Conservation (phyloP, 306 rosid species). For the Corylus heterophylla region DNA sequence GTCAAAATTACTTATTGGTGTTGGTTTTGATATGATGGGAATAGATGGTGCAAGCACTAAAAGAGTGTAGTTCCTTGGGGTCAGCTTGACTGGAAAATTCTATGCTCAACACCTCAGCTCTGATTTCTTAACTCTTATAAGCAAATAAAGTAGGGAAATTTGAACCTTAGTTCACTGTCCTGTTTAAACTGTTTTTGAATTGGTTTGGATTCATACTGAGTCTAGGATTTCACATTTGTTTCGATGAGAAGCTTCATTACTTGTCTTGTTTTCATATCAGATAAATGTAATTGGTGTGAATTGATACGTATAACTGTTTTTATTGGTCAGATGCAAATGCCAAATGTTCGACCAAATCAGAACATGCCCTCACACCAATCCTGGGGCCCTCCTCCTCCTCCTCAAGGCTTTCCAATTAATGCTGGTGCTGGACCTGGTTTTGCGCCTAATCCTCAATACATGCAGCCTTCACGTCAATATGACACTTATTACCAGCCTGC, state of each 20-base stretch:
- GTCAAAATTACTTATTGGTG: no score
- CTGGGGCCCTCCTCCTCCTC: conserved; percentile 54
- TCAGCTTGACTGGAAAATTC: not conserved
- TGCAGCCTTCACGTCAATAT: conserved; percentile 49
- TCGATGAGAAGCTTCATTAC: not conserved
- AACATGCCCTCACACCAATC: conserved; percentile 50
- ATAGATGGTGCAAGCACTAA: not conserved
- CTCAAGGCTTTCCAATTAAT: conserved; percentile 49
- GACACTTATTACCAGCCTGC: conserved; percentile 50
- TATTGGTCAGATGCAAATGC: conserved; percentile 49
- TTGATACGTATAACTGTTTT: conserved; percentile 2
- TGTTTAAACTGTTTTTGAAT: not conserved
- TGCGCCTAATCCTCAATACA: conserved; percentile 54
- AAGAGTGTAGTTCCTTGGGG: not conserved
- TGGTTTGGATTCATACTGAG: not conserved
- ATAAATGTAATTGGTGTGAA: conserved; percentile 10
- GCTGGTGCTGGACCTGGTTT: conserved; percentile 44
- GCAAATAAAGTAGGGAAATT: not conserved
- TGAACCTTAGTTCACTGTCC: not conserved
- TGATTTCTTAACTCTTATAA: not conserved
- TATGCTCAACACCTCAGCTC: not conserved
- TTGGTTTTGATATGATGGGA: no score
- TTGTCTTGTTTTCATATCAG: not conserved
- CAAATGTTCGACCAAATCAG: conserved; percentile 46
- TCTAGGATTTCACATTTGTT: not conserved